These are phyloP conservation scores for Saturnispora dispora DNA, from an alignment of 805 yeast species.

Conservation along the genomic window DNA sequence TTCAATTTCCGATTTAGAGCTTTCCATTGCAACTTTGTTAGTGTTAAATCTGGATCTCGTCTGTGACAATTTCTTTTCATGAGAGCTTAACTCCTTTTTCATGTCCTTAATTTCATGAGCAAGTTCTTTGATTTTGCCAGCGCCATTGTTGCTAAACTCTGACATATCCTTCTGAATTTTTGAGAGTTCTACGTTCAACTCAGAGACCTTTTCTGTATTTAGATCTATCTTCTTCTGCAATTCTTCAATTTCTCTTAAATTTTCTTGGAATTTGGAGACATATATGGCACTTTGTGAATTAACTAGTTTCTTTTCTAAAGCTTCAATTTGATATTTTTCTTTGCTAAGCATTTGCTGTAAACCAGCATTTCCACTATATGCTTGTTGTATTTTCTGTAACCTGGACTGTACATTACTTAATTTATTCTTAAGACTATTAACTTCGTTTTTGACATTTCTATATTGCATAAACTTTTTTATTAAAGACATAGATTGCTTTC, in stretches of 20 bases:
- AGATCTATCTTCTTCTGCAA: slow-evolving; percentile 37
- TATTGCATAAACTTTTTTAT: slow-evolving; percentile 59
- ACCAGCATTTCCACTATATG: slow-evolving; percentile 41
- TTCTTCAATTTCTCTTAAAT: slow-evolving; percentile 26
- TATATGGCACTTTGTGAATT: slow-evolving; percentile 49
- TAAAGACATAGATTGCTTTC: slow-evolving; percentile 49
- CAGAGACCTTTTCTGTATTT: slow-evolving; percentile 32
- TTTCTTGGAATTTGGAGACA: slow-evolving; percentile 30
- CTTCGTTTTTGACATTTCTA: slow-evolving; percentile 33
- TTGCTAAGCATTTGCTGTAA: slow-evolving; percentile 52
- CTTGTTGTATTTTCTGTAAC: slow-evolving; percentile 33
- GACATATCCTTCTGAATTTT: slow-evolving; percentile 64
- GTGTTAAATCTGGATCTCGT: slow-evolving; percentile 50
- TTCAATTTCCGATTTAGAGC: slow-evolving; percentile 46
- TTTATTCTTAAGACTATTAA: slow-evolving; percentile 32
- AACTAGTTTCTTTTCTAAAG: slow-evolving; percentile 45
- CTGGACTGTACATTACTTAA: slow-evolving; percentile 33
- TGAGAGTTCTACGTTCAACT: slow-evolving; percentile 37
- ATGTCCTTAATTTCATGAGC: slow-evolving; percentile 42
- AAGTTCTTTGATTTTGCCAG: slow-evolving; percentile 63
- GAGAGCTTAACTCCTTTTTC: slow-evolving; percentile 25
- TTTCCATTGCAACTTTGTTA: slow-evolving; percentile 64
- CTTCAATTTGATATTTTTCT: slow-evolving; percentile 48
- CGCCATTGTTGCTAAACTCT: slow-evolving; percentile 74
- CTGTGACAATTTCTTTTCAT: slow-evolving; percentile 34